phyloP scores from a whole-genome alignment of 495 filamentous ascomycete species.

The Aspergillus homomorphus region DNA sequence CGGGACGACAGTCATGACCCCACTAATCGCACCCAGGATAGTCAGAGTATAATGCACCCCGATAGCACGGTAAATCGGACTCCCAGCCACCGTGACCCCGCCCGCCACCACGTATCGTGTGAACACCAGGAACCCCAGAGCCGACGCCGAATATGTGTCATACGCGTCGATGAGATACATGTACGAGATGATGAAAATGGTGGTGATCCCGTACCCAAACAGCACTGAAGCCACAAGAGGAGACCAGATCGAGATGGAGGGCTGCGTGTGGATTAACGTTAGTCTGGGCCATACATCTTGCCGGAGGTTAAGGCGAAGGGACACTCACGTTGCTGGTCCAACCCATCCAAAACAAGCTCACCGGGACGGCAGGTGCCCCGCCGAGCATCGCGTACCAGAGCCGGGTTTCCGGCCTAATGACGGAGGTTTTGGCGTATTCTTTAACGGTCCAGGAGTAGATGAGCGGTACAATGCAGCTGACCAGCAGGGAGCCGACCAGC shows the following conservation, averaged over 20 bases:
- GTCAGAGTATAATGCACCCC: constrained; percentile 52
- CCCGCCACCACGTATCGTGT: constrained; percentile 47
- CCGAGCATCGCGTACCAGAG: constrained; percentile 14
- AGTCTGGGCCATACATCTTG: no score
- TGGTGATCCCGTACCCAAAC: constrained; percentile 49
- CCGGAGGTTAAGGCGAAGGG: no score
- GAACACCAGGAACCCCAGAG: constrained; percentile 44
- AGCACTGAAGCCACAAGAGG: constrained; percentile 42
- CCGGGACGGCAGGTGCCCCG: constrained; percentile 7
- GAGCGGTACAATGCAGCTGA: constrained; percentile 43
- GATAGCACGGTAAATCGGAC: constrained; percentile 46
- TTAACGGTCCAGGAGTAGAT: constrained; percentile 34
- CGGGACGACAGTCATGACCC: constrained; percentile 45
- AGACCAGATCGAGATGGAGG: constrained; percentile 44
- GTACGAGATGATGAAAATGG: constrained; percentile 46
- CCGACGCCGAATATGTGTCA: constrained; percentile 34
- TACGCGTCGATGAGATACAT: constrained; percentile 55
- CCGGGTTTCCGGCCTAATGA: background rate
- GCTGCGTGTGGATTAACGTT: no score
- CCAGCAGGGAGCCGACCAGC: constrained; percentile 47
- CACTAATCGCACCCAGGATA: constrained; percentile 44
- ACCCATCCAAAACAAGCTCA: constrained; percentile 15
- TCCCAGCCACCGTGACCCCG: constrained; percentile 39
- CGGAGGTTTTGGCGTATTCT: background rate
- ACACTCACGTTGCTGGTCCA: no score